phyloP scores from a whole-genome alignment of 805 yeast species.

The Candida sonorensis region DNA sequence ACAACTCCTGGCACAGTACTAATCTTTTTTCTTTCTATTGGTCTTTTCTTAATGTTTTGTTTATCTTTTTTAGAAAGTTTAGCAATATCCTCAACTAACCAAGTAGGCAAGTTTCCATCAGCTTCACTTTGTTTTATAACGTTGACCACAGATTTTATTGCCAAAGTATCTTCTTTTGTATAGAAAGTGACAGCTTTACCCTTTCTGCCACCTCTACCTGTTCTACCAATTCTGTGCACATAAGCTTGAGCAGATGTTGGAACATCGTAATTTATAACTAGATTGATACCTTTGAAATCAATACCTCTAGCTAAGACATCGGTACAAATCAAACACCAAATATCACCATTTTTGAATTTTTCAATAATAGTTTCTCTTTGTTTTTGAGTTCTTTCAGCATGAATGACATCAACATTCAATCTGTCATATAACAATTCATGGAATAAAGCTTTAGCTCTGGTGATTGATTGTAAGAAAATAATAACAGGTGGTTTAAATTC shows the following conservation, averaged over 20 bases:
- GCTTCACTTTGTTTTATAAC: slow-evolving; percentile 94
- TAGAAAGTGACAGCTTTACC: slow-evolving; percentile 91
- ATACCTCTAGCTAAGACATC: slow-evolving; percentile 96
- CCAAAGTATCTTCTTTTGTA: slow-evolving; percentile 78
- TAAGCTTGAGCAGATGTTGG: slow-evolving; percentile 92
- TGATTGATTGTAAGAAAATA: slow-evolving; percentile 84
- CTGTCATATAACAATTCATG: slow-evolving; percentile 91
- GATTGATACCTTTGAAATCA: slow-evolving; percentile 90
- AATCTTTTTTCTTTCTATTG: slow-evolving; percentile 62
- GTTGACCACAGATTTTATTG: slow-evolving; percentile 78
- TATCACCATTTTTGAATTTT: slow-evolving; percentile 79
- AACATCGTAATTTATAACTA: slow-evolving; percentile 94
- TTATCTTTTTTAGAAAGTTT: slow-evolving; percentile 61
- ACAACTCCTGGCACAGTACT: slow-evolving; percentile 77
- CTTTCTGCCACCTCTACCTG: slow-evolving; percentile 87
- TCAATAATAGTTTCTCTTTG: slow-evolving; percentile 85
- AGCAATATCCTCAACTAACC: slow-evolving; percentile 69
- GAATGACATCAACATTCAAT: slow-evolving; percentile 90
- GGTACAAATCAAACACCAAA: slow-evolving; percentile 95
- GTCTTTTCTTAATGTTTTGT: slow-evolving; percentile 48
- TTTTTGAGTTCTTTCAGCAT: slow-evolving; percentile 84
- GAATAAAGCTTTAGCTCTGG: slow-evolving; percentile 90
- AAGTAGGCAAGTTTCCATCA: slow-evolving; percentile 52
- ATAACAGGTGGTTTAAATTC: slow-evolving; percentile 89
- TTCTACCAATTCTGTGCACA: slow-evolving; percentile 97